Percentiles rank a stretch among this genome's conserved stretches.
Conservation (phyloP, 768 basidiomycete genomes). For the Hortiboletus campestris region DNA sequence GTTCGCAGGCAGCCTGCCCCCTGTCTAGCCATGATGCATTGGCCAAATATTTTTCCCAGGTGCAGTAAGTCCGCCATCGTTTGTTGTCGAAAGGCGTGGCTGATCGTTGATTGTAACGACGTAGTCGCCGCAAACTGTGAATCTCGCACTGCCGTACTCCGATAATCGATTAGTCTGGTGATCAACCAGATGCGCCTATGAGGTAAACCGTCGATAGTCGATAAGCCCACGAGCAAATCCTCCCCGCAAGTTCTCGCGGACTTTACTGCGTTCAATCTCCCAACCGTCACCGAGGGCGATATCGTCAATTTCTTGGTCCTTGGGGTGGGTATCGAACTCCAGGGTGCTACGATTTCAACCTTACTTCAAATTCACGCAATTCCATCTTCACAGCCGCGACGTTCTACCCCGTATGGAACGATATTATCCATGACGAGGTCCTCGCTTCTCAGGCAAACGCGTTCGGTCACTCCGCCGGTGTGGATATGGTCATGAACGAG, state of each 20-base stretch:
- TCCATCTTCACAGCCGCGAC: conserved; percentile 66
- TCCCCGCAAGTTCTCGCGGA: conserved; percentile 66
- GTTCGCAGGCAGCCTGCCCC: conserved; percentile 61
- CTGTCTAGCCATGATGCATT: conserved; percentile 73
- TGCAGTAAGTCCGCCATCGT: conserved; percentile 41
- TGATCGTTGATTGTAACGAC: not conserved
- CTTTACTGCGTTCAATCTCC: conserved; percentile 45
- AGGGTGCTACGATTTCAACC: conserved; percentile 79
- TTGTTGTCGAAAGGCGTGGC: too few species aligned
- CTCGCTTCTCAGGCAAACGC: conserved; percentile 54
- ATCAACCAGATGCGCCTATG: too few species aligned
- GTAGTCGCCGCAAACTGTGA: conserved; percentile 81
- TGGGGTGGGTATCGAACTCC: conserved; percentile 84
- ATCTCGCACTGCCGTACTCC: conserved; percentile 67
- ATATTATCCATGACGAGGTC: conserved; percentile 76
- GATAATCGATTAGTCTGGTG: too few species aligned
- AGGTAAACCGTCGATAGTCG: too few species aligned
- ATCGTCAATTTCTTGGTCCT: conserved; percentile 69
- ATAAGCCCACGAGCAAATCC: conserved; percentile 76
- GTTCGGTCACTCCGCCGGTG: conserved; percentile 67
- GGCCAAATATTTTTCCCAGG: conserved; percentile 82
- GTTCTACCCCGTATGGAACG: conserved; percentile 86
- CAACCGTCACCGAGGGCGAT: conserved; percentile 55
- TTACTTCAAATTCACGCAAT: conserved; percentile 63
- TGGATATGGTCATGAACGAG: conserved; percentile 76